Evolutionary conservation across 169 alveolate genomes (phyloP), one percentile per base, ranked within the genome.

Genomic region (Plasmodium gonderi): DNA sequence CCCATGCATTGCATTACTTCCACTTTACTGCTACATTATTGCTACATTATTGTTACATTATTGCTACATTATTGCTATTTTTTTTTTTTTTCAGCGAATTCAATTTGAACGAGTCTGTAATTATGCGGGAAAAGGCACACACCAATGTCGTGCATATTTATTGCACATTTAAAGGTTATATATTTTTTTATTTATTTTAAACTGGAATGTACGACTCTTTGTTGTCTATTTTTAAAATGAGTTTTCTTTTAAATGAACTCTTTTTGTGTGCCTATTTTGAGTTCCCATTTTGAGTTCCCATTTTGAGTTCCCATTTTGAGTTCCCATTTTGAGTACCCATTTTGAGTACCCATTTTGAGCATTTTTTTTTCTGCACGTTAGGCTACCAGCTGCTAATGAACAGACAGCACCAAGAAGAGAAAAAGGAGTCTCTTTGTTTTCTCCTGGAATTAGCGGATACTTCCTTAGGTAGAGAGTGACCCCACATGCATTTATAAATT

Each of bases 61-160:
- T 49, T 49, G 1, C n/a, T 9, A 14, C n/a, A 0, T 12, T 49
- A 14, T 49, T 49, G 1, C n/a, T 49, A 14, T 49, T 49, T 9
- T 5, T 49, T 49, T 49, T 60, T 31, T 29, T 54, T 51, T 49
- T 81, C 31, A 82, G 92, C 74, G 92, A 82, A 44, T 82, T 82
- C 76, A 82, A 82, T 60, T 60, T 82, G 64, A 82, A 82, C 42
- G 92, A 82, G 45, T 82, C 92, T 47, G 54, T 82, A 12, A 69
- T 82, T 44, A 72, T 82, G 92, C 47, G 92, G 31, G 92, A 82
- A 60, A 82, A 82, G 76, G 92, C 92, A 3, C 92, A 82, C 44
- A 69, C 38, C 31, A 69, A 69, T 26, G 81, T 82, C 20, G 42
- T 82, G 33, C 38, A 69, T 23, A 31, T 82, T 29, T 82, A 82